Percentiles rank a stretch among this genome's conserved stretches.
phyloP scores from a whole-genome alignment of 169 alveolate genomes.

The Plasmodium chabaudi region DNA sequence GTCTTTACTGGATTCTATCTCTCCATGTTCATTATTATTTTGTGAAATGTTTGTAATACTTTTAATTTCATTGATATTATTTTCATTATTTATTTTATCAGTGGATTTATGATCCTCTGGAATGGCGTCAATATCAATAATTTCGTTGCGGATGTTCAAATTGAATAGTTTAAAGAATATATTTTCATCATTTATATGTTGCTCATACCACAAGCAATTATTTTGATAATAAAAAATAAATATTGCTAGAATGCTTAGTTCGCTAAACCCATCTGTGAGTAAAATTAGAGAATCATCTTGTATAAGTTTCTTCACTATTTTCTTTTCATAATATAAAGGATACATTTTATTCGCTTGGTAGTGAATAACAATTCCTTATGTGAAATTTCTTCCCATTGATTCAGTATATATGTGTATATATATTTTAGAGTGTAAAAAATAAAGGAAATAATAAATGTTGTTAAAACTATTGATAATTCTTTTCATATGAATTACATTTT shows the following conservation, averaged over 20 bases:
- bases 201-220: constrained; percentile 61
- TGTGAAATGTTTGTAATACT: neutral
- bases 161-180: constrained; percentile 49
- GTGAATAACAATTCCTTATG: constrained; percentile 1
- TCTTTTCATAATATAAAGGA: constrained; percentile 62
- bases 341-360: constrained; percentile 14
- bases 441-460: too few species aligned
- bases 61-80: neutral
- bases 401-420: too few species aligned
- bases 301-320: constrained; percentile 63
- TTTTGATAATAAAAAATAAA: constrained; percentile 73
- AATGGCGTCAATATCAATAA: neutral
- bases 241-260: constrained; percentile 62
- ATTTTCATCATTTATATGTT: constrained; percentile 17
- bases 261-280: constrained; percentile 74
- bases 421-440: too few species aligned
- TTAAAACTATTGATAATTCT: too few species aligned
- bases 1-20: neutral
- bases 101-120: neutral
- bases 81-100: neutral
- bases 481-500: too few species aligned
- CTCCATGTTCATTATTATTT: neutral
- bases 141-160: constrained; percentile 8
- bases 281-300: constrained; percentile 61
- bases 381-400: neutral